Conservation (phyloP, 2,329 filamentous ascomycete genomes). For the Chaetomiaceae sp. region DNA sequence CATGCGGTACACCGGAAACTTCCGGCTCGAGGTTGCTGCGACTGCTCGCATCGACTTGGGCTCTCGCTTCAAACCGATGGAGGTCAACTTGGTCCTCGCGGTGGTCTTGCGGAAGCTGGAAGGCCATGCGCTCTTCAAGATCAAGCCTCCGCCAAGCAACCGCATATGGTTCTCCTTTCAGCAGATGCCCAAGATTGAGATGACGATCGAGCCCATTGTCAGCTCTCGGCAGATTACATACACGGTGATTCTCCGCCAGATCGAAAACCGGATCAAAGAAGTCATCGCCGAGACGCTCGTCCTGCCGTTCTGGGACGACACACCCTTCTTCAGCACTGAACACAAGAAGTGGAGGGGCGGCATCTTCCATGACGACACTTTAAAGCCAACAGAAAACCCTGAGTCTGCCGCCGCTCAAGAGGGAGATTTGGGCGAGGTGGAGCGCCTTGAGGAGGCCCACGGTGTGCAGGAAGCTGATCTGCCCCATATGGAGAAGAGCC, state of each 20-base stretch:
- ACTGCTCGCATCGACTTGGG: constrained; percentile 90
- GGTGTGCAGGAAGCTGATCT: constrained; percentile 37
- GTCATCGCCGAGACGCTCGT: constrained; percentile 90
- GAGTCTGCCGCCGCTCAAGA: constrained; percentile 40
- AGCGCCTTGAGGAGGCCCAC: constrained; percentile 39
- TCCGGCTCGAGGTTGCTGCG: constrained; percentile 85
- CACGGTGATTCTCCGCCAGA: constrained; percentile 82
- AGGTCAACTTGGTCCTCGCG: constrained; percentile 84
- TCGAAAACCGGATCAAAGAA: constrained; percentile 92
- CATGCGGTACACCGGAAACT: constrained; percentile 82
- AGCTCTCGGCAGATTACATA: constrained; percentile 95
- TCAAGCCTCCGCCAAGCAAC: constrained; percentile 95
- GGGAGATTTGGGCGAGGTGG: constrained; percentile 47
- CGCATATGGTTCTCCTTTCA: constrained; percentile 95
- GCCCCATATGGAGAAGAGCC: constrained; percentile 52
- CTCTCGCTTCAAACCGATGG: constrained; percentile 78
- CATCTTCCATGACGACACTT: constrained; percentile 61
- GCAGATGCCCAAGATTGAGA: constrained; percentile 86
- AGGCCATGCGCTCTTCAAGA: constrained; percentile 76
- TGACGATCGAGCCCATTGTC: constrained; percentile 93
- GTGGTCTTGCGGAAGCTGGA: constrained; percentile 80
- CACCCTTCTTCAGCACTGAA: constrained; percentile 81
- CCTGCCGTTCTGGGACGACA: constrained; percentile 91
- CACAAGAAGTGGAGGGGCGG: constrained; percentile 78
- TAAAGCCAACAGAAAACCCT: constrained; percentile 35